phyloP scores from a whole-genome alignment of 2,329 filamentous ascomycete genomes.

The Botryosphaeria agaves region DNA sequence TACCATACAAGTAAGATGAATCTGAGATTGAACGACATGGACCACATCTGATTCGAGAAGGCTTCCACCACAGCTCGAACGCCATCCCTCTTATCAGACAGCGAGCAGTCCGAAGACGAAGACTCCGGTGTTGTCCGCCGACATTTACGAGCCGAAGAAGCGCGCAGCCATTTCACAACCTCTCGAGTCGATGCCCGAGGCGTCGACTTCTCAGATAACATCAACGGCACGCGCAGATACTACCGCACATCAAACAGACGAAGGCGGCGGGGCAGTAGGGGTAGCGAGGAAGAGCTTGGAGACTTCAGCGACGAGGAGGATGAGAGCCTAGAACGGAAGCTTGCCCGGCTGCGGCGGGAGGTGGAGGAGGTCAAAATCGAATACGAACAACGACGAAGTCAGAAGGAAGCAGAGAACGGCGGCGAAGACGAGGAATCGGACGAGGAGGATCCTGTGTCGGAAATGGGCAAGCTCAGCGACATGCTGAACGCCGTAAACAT shows the following conservation, averaged over 20 bases:
- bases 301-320: constrained; percentile 67
- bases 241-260: constrained; percentile 61
- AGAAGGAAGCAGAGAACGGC: constrained; percentile 23
- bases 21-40: background rate
- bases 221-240: constrained; percentile 65
- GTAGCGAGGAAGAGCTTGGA: constrained; percentile 40
- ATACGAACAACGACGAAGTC: constrained; percentile 30
- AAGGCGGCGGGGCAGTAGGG: constrained; percentile 42
- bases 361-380: constrained; percentile 47
- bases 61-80: background rate
- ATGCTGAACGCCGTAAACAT: constrained; percentile 49
- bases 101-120: constrained; percentile 32
- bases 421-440: constrained; percentile 19
- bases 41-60: too few species aligned
- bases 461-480: constrained; percentile 50
- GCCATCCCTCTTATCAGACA: constrained; percentile 18
- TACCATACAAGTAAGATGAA: constrained; percentile 50
- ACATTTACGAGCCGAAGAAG: constrained; percentile 58
- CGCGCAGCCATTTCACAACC: constrained; percentile 63
- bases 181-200: constrained; percentile 58
- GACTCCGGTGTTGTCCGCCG: constrained; percentile 52
- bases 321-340: constrained; percentile 59
- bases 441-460: constrained; percentile 41
- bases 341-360: constrained; percentile 70
- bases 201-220: constrained; percentile 79